Conservation (phyloP, 2,329 filamentous ascomycete species). For the Trematosphaeria pertusa region DNA sequence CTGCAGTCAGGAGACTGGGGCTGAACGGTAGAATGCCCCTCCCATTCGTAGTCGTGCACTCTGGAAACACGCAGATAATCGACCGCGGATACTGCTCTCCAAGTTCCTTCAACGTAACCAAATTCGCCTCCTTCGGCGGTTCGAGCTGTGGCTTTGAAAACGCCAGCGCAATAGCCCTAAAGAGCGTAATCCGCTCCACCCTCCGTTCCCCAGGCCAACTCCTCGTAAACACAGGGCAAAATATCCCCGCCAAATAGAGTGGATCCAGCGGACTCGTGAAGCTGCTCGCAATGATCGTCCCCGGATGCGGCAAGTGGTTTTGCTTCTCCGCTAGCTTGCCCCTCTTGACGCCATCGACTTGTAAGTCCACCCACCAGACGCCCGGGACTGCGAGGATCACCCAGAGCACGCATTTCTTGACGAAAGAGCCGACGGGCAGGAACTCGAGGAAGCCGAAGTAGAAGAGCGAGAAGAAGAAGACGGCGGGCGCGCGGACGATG, state of each 20-base stretch:
- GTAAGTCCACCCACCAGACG: slow-evolving; percentile 98
- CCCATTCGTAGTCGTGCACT: slow-evolving; percentile 93
- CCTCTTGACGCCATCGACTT: slow-evolving; percentile 94
- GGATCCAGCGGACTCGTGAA: slow-evolving; percentile 94
- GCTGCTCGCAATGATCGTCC: slow-evolving; percentile 85
- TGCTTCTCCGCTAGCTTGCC: slow-evolving; percentile 24
- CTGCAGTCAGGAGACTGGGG: slow-evolving; percentile 74
- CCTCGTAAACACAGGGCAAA: slow-evolving; percentile 91
- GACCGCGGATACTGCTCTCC: slow-evolving; percentile 73
- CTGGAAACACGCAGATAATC: slow-evolving; percentile 86
- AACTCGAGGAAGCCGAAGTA: slow-evolving; percentile 87
- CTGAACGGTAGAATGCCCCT: slow-evolving; percentile 86
- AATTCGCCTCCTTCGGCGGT: slow-evolving; percentile 41
- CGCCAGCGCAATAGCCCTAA: slow-evolving; percentile 76
- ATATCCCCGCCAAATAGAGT: slow-evolving; percentile 92
- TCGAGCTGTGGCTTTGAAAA: slow-evolving; percentile 64
- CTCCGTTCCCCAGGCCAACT: slow-evolving; percentile 77
- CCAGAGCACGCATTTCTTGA: slow-evolving; percentile 88
- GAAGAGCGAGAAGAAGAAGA: slow-evolving; percentile 69
- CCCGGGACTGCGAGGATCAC: slow-evolving; percentile 85
- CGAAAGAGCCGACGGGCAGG: slow-evolving; percentile 72
- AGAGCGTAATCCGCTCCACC: slow-evolving; percentile 78
- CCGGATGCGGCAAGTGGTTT: slow-evolving; percentile 76
- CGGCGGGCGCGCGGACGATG: slow-evolving; percentile 78
- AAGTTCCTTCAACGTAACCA: slow-evolving; percentile 56